Base-by-base conservation (phyloP, 257 asterid species). In the Datura wrightii region DNA sequence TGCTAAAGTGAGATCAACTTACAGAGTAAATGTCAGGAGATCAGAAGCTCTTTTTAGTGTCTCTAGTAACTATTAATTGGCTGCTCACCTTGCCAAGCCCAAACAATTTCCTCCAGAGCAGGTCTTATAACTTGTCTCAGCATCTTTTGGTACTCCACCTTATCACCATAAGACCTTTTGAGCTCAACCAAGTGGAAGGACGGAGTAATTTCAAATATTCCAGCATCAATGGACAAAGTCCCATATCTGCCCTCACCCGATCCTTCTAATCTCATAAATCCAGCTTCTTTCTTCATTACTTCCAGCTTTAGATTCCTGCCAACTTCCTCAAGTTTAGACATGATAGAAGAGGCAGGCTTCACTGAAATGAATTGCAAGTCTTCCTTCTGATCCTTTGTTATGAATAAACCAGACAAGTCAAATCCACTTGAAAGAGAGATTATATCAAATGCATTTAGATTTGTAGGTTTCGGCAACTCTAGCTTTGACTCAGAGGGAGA, bases 371-470 rank as follows among this genome's bases (percentile, higher is more conserved):
- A 95, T 69, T 89, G 92, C 78, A 91, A 84, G 72, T 92, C 97
- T 16, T 93, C 97, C 90, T 91, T 95, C 71, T 93, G 84, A 50
- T 91, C 97, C 24, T 84, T 86, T 79, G 87, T 87, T 88, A 93
- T 94, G 62, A 95, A 95, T 37, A 95, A 85, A 65, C 97, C 93
- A 41, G 98, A 95, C 85, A 95, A 83, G 86, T 95, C 98, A 8
- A 95, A 90, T 14, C 98, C 97, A 31, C 89, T 86, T 34, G 98
- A 95, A 71, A 93, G 97, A 41, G 98, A 93, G 48, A 95, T 93
- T 71, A 95, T 93, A 50, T 93, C 97, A 56, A 95, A 95, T 8
- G 98, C 98, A 82, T 95, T 95, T 39, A 93, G 89, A 66, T 69
- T 89, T 63, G 80, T 19, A 10, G 89, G 92, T 34, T 87, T 93